Conservation (phyloP, 2,329 filamentous ascomycete genomes). For the Colletotrichum sp. region DNA sequence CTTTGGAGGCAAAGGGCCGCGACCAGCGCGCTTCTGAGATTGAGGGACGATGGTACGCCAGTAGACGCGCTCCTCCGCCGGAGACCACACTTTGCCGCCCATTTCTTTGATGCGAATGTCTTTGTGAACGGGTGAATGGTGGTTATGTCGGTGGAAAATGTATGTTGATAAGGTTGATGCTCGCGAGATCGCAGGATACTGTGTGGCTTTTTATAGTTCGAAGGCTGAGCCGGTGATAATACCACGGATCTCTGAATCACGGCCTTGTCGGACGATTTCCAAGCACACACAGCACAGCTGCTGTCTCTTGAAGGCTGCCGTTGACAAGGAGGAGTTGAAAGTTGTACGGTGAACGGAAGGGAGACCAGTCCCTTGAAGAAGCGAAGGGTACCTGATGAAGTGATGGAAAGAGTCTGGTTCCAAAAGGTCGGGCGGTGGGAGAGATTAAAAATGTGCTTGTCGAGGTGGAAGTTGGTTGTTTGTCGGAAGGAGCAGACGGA, state of each 20-base stretch:
- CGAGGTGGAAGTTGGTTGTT: neutral
- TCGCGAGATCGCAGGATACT: neutral
- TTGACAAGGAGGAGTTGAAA: neutral
- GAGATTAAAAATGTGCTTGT: neutral
- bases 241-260: neutral
- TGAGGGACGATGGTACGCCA: slow-evolving; percentile 46
- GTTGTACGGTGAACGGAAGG: neutral
- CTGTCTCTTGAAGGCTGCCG: neutral
- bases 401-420: neutral
- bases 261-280: neutral
- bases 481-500: neutral
- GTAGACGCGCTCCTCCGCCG: slow-evolving; percentile 53
- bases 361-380: neutral
- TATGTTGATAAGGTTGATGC: neutral
- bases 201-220: neutral
- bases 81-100: slow-evolving; percentile 57
- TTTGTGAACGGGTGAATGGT: neutral
- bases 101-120: slow-evolving; percentile 44
- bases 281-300: neutral
- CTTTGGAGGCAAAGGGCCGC: slow-evolving; percentile 25
- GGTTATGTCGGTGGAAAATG: neutral
- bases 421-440: neutral
- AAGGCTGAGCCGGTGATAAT: neutral
- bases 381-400: neutral
- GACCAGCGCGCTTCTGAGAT: slow-evolving; percentile 37